Evolutionary conservation across 495 filamentous ascomycete species (phyloP).

Genomic region (Podospora comata): DNA sequence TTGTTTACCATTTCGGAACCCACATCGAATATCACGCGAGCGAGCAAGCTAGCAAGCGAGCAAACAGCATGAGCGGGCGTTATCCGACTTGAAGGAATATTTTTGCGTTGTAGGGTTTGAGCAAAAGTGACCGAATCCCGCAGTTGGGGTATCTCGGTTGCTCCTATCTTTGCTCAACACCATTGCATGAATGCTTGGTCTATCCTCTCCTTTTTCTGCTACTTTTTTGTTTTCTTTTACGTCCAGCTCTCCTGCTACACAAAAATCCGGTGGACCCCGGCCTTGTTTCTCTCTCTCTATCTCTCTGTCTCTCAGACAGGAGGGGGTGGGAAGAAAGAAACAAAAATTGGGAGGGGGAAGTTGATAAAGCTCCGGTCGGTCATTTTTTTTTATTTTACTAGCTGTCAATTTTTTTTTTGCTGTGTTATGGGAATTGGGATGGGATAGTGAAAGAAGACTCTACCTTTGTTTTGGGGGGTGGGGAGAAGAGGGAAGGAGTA

Average conservation of each 20-base stretch:
- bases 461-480: background rate
- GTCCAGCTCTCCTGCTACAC: background rate
- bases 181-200: background rate
- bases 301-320: background rate
- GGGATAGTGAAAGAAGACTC: background rate
- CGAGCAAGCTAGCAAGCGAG: background rate
- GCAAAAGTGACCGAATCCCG: background rate
- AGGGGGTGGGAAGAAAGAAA: background rate
- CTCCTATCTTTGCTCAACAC: background rate
- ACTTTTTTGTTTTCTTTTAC: background rate
- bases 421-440: background rate
- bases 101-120: background rate
- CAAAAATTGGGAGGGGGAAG: background rate
- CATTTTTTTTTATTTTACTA: background rate
- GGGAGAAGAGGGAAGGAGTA: background rate
- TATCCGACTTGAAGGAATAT: background rate
- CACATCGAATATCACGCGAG: constrained; percentile 35
- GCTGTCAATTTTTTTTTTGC: background rate
- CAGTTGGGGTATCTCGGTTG: background rate
- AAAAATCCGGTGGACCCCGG: background rate
- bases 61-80: background rate
- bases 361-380: background rate
- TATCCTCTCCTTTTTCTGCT: constrained; percentile 7
- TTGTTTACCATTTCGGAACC: constrained; percentile 37
- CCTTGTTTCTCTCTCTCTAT: background rate